Evolutionary conservation across 768 basidiomycete species (phyloP).

Genomic region (Mycena capillaripes): DNA sequence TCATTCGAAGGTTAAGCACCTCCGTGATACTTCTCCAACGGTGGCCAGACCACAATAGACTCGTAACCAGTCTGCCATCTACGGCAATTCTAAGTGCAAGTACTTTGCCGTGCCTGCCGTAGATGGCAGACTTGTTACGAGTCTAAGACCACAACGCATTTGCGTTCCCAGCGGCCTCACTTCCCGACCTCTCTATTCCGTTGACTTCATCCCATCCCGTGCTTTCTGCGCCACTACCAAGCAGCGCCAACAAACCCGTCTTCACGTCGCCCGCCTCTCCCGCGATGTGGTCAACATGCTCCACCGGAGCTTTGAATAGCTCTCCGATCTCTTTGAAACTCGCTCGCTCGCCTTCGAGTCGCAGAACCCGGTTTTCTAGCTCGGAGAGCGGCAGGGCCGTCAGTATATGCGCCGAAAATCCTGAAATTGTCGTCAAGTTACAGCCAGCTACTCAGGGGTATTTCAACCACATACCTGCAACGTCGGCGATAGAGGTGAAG

Average conservation of each 20-base stretch:
- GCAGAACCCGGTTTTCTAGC: conserved; percentile 48
- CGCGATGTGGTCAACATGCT: conserved; percentile 32
- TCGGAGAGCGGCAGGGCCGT: too few relatives aligned
- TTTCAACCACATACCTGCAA: conserved; percentile 43
- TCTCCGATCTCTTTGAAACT: conserved; percentile 40
- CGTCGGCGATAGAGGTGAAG: conserved; percentile 49
- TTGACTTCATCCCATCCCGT: conserved; percentile 35
- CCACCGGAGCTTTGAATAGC: conserved; percentile 38
- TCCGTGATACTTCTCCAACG: conserved; percentile 40
- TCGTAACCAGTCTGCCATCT: too few relatives aligned
- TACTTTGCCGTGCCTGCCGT: too few relatives aligned
- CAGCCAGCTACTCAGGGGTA: too few relatives aligned
- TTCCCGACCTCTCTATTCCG: conserved; percentile 24
- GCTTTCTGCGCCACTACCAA: conserved; percentile 33
- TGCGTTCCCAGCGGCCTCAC: too few relatives aligned
- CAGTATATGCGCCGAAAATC: too few relatives aligned
- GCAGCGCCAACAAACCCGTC: conserved; percentile 8
- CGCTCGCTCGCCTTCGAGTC: conserved; percentile 54
- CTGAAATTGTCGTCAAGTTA: too few relatives aligned
- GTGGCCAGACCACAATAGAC: too few relatives aligned
- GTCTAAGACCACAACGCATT: too few relatives aligned
- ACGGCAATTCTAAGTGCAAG: too few relatives aligned
- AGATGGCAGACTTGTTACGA: too few relatives aligned
- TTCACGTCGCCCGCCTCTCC: conserved; percentile 15
- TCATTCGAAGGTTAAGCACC: conserved; percentile 20